Evolutionary conservation across 2,329 filamentous ascomycete species (phyloP).

Genomic region (Cyphellophora attinorum): DNA sequence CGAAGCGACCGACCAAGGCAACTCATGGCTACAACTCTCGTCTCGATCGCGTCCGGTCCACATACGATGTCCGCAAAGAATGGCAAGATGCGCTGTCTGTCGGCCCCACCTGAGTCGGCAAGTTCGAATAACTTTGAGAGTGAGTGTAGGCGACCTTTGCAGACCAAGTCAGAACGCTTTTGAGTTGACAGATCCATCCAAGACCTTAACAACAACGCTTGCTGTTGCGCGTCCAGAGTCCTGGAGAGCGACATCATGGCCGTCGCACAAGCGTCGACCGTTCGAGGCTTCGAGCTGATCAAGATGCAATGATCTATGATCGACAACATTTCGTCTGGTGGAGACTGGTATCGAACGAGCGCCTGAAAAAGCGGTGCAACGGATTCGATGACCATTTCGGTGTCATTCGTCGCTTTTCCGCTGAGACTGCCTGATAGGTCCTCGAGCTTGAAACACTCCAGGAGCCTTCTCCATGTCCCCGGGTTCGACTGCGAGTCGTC

Average conservation of each 20-base stretch:
- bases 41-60: slow-evolving; percentile 15
- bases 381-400: slow-evolving; percentile 19
- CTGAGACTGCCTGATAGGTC: slow-evolving; percentile 13
- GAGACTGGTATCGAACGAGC: not conserved
- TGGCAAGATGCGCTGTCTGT: slow-evolving; percentile 3
- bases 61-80: slow-evolving; percentile 11
- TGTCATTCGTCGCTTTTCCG: slow-evolving; percentile 17
- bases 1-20: too few relatives aligned
- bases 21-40: slow-evolving; percentile 16
- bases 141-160: slow-evolving; percentile 33
- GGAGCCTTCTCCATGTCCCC: not conserved
- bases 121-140: slow-evolving; percentile 28
- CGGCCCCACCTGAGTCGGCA: not conserved
- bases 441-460: not conserved
- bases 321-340: slow-evolving; percentile 5
- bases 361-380: slow-evolving; percentile 10
- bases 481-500: slow-evolving; percentile 7
- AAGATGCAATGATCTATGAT: slow-evolving; percentile 30
- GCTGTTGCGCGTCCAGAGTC: slow-evolving; percentile 23
- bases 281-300: slow-evolving; percentile 27
- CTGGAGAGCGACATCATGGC: slow-evolving; percentile 31
- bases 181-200: slow-evolving; percentile 31
- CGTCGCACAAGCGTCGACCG: slow-evolving; percentile 30
- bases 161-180: slow-evolving; percentile 27
- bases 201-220: slow-evolving; percentile 24